Base-by-base conservation (phyloP, 352 stramenopile genomes). In the Phytophthora tubulina region DNA sequence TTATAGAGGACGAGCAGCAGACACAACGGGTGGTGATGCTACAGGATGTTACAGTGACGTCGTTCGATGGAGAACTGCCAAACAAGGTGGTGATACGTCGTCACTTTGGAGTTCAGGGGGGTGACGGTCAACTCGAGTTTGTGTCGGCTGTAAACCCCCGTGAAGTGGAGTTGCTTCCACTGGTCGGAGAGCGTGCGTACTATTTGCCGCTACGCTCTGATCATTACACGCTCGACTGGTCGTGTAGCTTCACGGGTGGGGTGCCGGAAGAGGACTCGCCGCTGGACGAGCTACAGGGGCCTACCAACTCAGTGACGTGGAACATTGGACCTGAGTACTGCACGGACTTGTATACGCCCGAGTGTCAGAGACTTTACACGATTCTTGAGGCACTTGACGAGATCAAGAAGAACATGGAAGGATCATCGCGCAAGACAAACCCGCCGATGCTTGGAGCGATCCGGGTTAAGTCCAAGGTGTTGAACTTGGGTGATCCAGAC, bases 191-290 rank as follows among this genome's bases (percentile, higher is more conserved):
- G 9, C 78, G 86, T 3, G 35, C 67, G 11, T 92, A 92, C 63
- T 94, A 94, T 42, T 48, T 91, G 14, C 77, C 84, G 10, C 60
- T 90, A 4, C 33, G 61, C 7, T 88, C 82, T 0, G 82, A 94
- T 31, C 67, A 87, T 63, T 91, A 82, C 44, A 78, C 72, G 0
- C 60, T 86, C 2, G 76, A 89, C 27, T 90, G 75, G 80, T 49
- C 38, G 2, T 78, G 65, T 36, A 81, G 74, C 41, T 85, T 82
- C 46, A 74, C 60, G 4, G 58, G 38, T 30, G 77, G 72, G 2
- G n/a, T 59, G 3, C 30, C 55, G 13, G 63, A 82, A 2, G 50
- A 79, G 3, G 72, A 78, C 35, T 85, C 76, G 5, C 75, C 73
- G 2, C 36, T 76, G 21, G 72, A 75, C 32, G 75, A 80, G 15